Evolutionary conservation across 805 yeast species (phyloP), one percentile per base, ranked within the genome.

Genomic region (Pichia exigua): DNA sequence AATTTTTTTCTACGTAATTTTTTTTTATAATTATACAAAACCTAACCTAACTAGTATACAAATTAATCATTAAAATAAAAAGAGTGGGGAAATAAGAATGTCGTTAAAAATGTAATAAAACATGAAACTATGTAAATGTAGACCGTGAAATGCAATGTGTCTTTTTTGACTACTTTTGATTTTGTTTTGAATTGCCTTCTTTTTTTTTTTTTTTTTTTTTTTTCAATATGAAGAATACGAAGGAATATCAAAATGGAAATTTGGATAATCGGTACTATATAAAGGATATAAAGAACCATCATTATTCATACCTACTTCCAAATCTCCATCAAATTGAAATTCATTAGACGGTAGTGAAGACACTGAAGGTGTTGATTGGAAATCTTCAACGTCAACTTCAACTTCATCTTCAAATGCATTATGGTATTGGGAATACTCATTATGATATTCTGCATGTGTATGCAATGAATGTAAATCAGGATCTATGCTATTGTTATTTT

Each of bases 211-310:
- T 42, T 6, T n/a, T 10, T 9, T 35, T 11, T 24, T 24, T 21
- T 28, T 24, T 15, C 35, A 8, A 47, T 52, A 58, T 43, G 57
- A 54, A 15, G 57, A 44, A 41, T 57, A 79, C 41, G 77, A 71
- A 20, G 95, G 95, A 60, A 87, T 79, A 43, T 87, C 91, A 55
- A 86, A 70, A 65, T 87, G 95, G 77, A 87, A 84, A 65, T 78
- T 85, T 28, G 91, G 91, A 42, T 86, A 79, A 58, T 78, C 73
- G 2, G 92, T 86, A 44, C 78, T 76, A 18, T 77, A 71, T 2
- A 85, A 75, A 30, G 92, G 80, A 45, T 56, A 59, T 24, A 59
- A 48, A 10, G 28, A 42, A 4, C 60, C 63, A 20, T 57, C 50
- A 6, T 46, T 42, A 17, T 49, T 47, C 21, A 53, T n/a, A 42